Evolutionary conservation across 2,329 filamentous ascomycete genomes (phyloP), one percentile per base, ranked within the genome.

Genomic region (Aspergillus sclerotialis): DNA sequence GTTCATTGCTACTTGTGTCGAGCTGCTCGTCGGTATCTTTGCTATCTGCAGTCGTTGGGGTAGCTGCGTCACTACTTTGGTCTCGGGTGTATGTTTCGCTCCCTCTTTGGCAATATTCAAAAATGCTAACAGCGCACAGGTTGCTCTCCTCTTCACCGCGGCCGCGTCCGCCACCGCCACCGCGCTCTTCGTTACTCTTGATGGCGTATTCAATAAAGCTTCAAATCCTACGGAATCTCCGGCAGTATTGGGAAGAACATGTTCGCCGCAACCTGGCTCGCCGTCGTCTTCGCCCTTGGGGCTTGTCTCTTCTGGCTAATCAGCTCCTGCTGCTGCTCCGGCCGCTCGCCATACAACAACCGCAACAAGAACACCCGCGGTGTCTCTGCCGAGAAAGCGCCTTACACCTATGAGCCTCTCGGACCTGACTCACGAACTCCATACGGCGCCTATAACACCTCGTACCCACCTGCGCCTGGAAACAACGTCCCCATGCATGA

Each of bases 291-390:
- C 56, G 81, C 82, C 42, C 57, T 92, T 21, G 84, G 63, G 27
- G 82, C 83, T 6, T 78, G 76, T 44, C 65, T 94, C 56, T 95
- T 96, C 81, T 96, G 92, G 90, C 68, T 89, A 55, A 78, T 93
- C 61, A 86, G 80, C 61, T 76, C 84, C 53, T 96, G 90, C 81
- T 96, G 89, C 78, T 94, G 89, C 72, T 79, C 75, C 49, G 85
- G 86, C 30, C 70, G 73, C 49, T 70, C 65, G 35, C 64, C 67
- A 17, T 68, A 68, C 34, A 58, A 65, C 52, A 65, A 58, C 40
- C 56, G 55, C 34, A 64, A 67, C 42, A 49, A 55, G 28, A 41
- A 46, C 21, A 52, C 54, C n/a, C 49, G 62, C 7, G 64, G 65
- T 30, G 43, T 74, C 36, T 63, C 61, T 25, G 72, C 72, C 19